A percentile compares a stretch with the other conserved stretches of the same genome.
Evolutionary conservation across 2,329 filamentous ascomycete genomes (phyloP).

Genomic region (Paramyrothecium sp.): DNA sequence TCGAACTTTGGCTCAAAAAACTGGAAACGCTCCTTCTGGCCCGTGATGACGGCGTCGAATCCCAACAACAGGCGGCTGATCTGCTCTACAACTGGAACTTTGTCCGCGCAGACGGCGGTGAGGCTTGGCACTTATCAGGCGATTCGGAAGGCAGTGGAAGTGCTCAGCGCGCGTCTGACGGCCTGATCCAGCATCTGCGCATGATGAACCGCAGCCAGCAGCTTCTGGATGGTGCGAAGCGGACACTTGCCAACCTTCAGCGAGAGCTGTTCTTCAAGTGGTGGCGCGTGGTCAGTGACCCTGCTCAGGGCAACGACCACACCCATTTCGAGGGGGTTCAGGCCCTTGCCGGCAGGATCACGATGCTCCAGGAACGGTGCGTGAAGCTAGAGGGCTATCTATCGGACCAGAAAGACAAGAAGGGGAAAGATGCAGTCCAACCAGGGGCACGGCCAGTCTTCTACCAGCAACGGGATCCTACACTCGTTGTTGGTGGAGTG

Average conservation of each 20-base stretch:
- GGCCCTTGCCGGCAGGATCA: background rate
- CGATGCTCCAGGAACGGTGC: background rate
- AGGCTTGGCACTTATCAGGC: conserved; percentile 7
- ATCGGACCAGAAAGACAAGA: background rate
- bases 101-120: conserved; percentile 19
- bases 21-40: conserved; percentile 25
- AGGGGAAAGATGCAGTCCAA: conserved; percentile 12
- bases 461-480: conserved; percentile 32
- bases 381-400: background rate
- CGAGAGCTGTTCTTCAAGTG: conserved; percentile 41
- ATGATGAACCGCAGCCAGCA: conserved; percentile 14
- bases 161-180: too few relatives aligned
- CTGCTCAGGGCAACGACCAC: conserved; percentile 10
- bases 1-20: conserved; percentile 7
- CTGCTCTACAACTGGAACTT: conserved; percentile 28
- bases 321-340: background rate
- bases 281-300: conserved; percentile 33
- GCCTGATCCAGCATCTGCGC: background rate
- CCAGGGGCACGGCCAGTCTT: conserved; percentile 20
- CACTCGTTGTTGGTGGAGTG: conserved; percentile 33
- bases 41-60: conserved; percentile 29
- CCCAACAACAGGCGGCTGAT: conserved; percentile 25
- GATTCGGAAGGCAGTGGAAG: background rate
- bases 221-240: conserved; percentile 16
- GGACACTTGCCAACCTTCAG: conserved; percentile 17